A percentile compares a stretch with the other conserved stretches of the same genome.
Evolutionary conservation across 1,139 yeast genomes (phyloP).

Genomic region (Candida neerlandica): DNA sequence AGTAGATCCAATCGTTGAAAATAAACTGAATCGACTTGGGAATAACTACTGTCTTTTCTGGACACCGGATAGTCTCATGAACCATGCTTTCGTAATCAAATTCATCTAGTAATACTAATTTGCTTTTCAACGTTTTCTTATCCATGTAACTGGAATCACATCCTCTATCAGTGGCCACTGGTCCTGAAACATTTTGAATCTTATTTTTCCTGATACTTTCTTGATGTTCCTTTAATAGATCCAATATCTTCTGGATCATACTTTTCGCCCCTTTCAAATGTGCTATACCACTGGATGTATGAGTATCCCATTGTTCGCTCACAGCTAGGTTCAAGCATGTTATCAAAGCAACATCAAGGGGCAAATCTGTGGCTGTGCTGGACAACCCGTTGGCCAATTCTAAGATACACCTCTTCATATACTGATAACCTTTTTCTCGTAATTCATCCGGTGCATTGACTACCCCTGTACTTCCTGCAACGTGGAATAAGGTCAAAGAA

Average conservation of each 20-base stretch:
- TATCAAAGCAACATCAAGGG: conserved; percentile 67
- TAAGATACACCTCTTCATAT: conserved; percentile 61
- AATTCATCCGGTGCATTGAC: conserved; percentile 39
- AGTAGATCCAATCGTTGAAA: conserved; percentile 66
- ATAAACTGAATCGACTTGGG: conserved; percentile 55
- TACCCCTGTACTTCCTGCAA: conserved; percentile 43
- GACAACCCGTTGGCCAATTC: conserved; percentile 62
- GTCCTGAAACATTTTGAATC: conserved; percentile 7
- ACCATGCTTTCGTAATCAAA: conserved; percentile 39
- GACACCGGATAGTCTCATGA: conserved; percentile 17
- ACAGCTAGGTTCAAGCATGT: conserved; percentile 65
- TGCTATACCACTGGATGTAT: conserved; percentile 65
- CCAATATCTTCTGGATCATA: conserved; percentile 53
- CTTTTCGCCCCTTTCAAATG: conserved; percentile 68
- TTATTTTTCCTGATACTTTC: conserved; percentile 18
- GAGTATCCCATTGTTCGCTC: conserved; percentile 71
- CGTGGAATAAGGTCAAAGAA: conserved; percentile 66
- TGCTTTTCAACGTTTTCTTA: conserved; percentile 22
- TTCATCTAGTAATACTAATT: conserved; percentile 35
- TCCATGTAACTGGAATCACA: conserved; percentile 12
- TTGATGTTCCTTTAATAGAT: conserved; percentile 32
- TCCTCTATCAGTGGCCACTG: background rate
- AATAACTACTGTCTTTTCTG: conserved; percentile 18
- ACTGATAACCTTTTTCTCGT: conserved; percentile 52
- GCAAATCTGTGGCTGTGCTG: conserved; percentile 33